Evolutionary conservation across 805 yeast species (phyloP).

Genomic region (Sugiyamaella marilandica): DNA sequence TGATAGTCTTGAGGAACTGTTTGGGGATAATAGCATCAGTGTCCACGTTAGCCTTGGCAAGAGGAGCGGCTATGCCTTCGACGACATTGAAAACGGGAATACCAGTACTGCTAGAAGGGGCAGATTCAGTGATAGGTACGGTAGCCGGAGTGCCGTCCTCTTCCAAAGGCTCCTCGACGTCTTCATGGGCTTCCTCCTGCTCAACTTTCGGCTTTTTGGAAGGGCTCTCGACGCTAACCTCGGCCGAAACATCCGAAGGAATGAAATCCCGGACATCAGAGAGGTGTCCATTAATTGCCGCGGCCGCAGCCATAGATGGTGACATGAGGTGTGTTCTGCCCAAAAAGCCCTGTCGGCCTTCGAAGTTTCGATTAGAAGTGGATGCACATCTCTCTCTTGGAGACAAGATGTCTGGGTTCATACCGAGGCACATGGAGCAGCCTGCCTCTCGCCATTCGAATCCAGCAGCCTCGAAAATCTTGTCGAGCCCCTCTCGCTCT

Average conservation of each 20-base stretch:
- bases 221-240: conserved; percentile 28
- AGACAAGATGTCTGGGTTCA: conserved; percentile 95
- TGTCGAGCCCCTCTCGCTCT: conserved; percentile 90
- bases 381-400: conserved; percentile 99
- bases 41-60: conserved; percentile 92
- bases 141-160: conserved; percentile 44
- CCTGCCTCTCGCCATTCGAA: conserved; percentile 99
- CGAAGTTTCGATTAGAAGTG: conserved; percentile 96
- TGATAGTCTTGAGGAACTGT: conserved; percentile 95
- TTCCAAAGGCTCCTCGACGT: conserved; percentile 24
- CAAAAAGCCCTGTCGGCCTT: conserved; percentile 97
- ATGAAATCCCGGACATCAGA: conserved; percentile 83
- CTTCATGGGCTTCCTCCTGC: conserved; percentile 33
- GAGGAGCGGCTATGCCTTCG: conserved; percentile 87
- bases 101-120: conserved; percentile 42
- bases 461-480: conserved; percentile 85
- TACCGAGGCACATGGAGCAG: conserved; percentile 98
- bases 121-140: conserved; percentile 43
- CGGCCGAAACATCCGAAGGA: conserved; percentile 29
- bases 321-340: conserved; percentile 97
- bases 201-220: conserved; percentile 51
- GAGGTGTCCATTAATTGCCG: conserved; percentile 86
- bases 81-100: conserved; percentile 72
- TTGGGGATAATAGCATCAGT: conserved; percentile 99
- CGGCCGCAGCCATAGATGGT: conserved; percentile 99